These are phyloP conservation scores for Calamus simplicifolius DNA, from an alignment of 176 grass and related monocot genomes.

Conservation along the genomic window DNA sequence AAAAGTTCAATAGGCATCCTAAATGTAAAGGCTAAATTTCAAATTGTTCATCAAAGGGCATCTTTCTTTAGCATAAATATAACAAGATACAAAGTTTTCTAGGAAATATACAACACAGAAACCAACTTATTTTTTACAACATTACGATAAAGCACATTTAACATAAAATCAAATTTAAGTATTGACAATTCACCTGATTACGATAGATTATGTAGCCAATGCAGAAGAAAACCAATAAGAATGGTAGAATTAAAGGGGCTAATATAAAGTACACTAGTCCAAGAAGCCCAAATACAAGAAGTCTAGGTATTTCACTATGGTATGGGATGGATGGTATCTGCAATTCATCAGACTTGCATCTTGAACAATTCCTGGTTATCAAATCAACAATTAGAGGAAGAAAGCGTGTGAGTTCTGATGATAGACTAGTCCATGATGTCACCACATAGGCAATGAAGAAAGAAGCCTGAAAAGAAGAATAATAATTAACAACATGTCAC, in stretches of 20 bases:
- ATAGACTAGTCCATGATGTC: constrained; percentile 83
- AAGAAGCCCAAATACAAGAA: constrained; percentile 87
- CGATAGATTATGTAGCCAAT: constrained; percentile 88
- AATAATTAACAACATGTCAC: constrained; percentile 18
- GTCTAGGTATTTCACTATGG: constrained; percentile 83
- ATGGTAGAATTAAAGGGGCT: constrained; percentile 79
- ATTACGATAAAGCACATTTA: too few species aligned
- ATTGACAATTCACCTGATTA: constrained; percentile 55
- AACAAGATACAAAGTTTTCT: too few species aligned
- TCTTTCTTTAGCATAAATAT: too few species aligned
- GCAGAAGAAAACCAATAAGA: constrained; percentile 84
- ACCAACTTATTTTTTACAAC: too few species aligned
- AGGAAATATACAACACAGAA: too few species aligned
- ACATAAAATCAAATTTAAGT: too few species aligned
- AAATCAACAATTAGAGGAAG: constrained; percentile 43
- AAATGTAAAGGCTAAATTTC: too few species aligned
- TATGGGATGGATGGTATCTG: constrained; percentile 68
- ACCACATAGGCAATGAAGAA: constrained; percentile 98
- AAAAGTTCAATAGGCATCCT: too few species aligned
- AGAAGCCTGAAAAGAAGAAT: constrained; percentile 45
- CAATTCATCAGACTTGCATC: constrained; percentile 46
- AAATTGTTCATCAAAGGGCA: too few species aligned
- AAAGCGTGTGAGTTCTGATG: constrained; percentile 70
- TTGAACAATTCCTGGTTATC: constrained; percentile 33
- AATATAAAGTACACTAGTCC: constrained; percentile 83